Evolutionary conservation across 352 stramenopile species (phyloP), one percentile per base, ranked within the genome.

Genomic region (Plasmopara viticola): DNA sequence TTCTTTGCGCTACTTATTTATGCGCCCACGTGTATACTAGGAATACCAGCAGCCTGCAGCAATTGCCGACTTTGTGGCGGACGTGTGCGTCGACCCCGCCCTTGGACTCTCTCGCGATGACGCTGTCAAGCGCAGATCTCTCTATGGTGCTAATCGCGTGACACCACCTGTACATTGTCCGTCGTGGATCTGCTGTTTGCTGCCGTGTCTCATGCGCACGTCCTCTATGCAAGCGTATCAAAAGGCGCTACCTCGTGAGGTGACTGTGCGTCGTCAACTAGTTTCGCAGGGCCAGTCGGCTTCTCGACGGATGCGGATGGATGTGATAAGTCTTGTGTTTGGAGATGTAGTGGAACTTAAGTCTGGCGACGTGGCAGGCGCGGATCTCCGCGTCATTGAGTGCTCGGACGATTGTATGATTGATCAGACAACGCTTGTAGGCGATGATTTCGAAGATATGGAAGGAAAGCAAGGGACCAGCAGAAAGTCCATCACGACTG

Each of bases 291-390:
- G 34, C 33, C 69, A 77, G 31, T 15, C 35, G 20, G 72, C 76
- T 56, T 77, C 66, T 14, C 78, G 78, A 53, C 84, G 78, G 64
- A 74, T 97, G 40, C 80, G 89, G 45, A 97, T 98, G 73, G 91
- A 98, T 64, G 82, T 86, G 7, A 70, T 78, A 35, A 93, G 79
- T 52, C 74, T 98, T 28, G 91, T 98, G 10, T 70, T 79, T 25
- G 92, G 92, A 15, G 94, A 98, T 51, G 72, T 98, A n/a, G 81
- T 98, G 33, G 77, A 94, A 52, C 67, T 98, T 37, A 75, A 87
- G 35, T 81, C 64, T 33, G 89, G 89, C 0, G 90, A 98, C 55
- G 59, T 94, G 13, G 83, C 97, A 8, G 86, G 87, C 13, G 94
- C 92, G 0, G 94, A 98, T 56, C 48, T 90, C 49, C 77, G 83